Evolutionary conservation across 2,329 filamentous ascomycete genomes (phyloP).

Genomic region (Penicillium sp.): DNA sequence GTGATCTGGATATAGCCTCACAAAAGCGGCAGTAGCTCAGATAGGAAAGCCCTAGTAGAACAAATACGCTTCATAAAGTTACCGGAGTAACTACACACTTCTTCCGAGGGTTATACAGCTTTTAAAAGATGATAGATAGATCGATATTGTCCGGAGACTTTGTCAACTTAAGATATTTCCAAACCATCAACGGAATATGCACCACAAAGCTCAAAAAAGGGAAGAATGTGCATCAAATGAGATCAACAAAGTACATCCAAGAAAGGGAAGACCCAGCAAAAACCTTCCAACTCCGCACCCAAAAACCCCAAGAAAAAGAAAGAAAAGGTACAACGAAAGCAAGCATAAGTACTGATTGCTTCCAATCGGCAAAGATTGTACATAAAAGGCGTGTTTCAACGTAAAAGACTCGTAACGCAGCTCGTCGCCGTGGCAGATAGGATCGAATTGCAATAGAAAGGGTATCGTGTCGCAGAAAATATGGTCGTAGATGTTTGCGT

Average conservation of each 20-base stretch:
- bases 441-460: not conserved
- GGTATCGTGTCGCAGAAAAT: slow-evolving; percentile 8
- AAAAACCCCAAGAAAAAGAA: not conserved
- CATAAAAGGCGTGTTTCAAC: slow-evolving; percentile 1
- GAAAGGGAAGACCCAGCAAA: not conserved
- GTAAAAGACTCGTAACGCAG: not conserved
- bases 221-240: slow-evolving; percentile 2
- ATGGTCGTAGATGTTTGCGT: slow-evolving; percentile 1
- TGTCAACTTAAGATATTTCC: not conserved
- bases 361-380: not conserved
- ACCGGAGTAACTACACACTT: not conserved
- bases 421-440: slow-evolving; percentile 1
- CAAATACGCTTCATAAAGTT: too few species aligned
- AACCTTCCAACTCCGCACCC: not conserved
- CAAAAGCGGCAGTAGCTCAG: too few species aligned
- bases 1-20: too few species aligned
- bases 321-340: not conserved
- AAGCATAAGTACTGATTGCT: not conserved
- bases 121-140: not conserved
- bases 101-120: too few species aligned
- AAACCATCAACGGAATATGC: not conserved
- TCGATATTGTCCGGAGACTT: not conserved
- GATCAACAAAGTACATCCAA: not conserved
- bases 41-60: too few species aligned
- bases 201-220: not conserved